These are phyloP conservation scores for Monsonia emarginata DNA, from an alignment of 441 rosid species.

Conservation along the genomic window DNA sequence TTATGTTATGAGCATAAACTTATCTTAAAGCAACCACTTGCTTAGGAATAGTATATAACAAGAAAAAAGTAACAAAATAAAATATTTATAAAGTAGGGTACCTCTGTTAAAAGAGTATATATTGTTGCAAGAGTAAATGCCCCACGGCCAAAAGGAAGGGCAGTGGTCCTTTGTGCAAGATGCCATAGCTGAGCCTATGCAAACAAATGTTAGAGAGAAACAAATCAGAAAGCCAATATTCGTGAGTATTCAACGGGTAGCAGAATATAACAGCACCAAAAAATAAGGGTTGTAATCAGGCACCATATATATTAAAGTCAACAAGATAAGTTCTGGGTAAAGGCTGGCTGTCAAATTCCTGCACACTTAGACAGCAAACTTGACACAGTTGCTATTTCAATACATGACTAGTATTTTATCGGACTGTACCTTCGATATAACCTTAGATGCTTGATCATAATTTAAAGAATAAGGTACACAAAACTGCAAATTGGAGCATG, in stretches of 20 bases:
- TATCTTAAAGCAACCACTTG: slow-evolving; percentile 19
- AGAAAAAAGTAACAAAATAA: neutral
- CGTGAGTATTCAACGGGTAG: neutral
- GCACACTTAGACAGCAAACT: no score
- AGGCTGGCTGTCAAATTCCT: neutral
- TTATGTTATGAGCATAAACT: slow-evolving; percentile 14
- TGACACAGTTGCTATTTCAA: no score
- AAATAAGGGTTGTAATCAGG: neutral
- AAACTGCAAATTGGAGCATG: no score
- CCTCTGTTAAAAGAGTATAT: slow-evolving; percentile 92
- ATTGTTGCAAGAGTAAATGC: slow-evolving; percentile 95
- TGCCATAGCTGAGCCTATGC: slow-evolving; percentile 92
- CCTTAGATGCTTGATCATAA: no score
- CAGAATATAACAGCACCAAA: neutral
- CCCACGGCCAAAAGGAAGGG: slow-evolving; percentile 96
- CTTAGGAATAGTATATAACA: neutral
- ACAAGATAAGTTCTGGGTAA: neutral
- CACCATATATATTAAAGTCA: neutral
- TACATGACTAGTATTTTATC: no score
- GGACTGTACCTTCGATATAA: no score
- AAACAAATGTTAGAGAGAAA: slow-evolving; percentile 21
- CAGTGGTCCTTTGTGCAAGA: slow-evolving; percentile 93
- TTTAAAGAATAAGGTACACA: no score
- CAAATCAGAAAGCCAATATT: neutral
- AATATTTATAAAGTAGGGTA: slow-evolving; percentile 16